Evolutionary conservation across 768 basidiomycete genomes (phyloP), one percentile per base, ranked within the genome.

Genomic region (Leccinum ochraceum): DNA sequence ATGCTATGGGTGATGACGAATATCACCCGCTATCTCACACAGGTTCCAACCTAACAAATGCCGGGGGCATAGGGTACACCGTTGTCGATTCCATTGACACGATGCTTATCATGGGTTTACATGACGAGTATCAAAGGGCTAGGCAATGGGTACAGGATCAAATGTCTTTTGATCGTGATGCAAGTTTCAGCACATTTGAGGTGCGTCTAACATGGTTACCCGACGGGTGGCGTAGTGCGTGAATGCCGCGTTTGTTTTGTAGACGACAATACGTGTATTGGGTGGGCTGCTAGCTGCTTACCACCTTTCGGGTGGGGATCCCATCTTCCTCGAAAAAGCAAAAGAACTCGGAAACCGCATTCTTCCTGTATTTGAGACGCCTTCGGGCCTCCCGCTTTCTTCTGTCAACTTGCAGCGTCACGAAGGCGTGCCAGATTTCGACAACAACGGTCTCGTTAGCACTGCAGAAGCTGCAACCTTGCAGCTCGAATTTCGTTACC

Each of bases 251-350:
- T 62, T 42, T 50, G 44, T 52, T 36, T 52, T 46, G 13, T 63
- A 95, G 93, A 95, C 92, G 1, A 97, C 94, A 0, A 98, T 97
- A 56, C 87, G 95, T 24, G 84, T 96, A 1, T 80, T 98, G 3
- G 95, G 96, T 9, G 96, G 96, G 0, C 82, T 98, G 4, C 79
- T 98, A 2, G 87, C 94, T 2, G 90, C 94, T 1, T 87, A 94
- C 69, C 86, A 94, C 67, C 81, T 97, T 10, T 87, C 92, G 0
- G 80, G 73, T 2, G 76, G 83, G 34, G 89, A 95, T 60, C 66
- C 78, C 5, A 67, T 95, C 3, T 94, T 85, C 70, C 82, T 97
- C 10, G 79, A 87, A 59, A 87, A 86, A 62, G 93, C 95, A 1
- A 74, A 80, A 10, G 94, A 97, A 57, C 85, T 98, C 2, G 95